Base-by-base conservation (phyloP, 2,329 filamentous ascomycete genomes). In the Aspergillus quadrilineatus region DNA sequence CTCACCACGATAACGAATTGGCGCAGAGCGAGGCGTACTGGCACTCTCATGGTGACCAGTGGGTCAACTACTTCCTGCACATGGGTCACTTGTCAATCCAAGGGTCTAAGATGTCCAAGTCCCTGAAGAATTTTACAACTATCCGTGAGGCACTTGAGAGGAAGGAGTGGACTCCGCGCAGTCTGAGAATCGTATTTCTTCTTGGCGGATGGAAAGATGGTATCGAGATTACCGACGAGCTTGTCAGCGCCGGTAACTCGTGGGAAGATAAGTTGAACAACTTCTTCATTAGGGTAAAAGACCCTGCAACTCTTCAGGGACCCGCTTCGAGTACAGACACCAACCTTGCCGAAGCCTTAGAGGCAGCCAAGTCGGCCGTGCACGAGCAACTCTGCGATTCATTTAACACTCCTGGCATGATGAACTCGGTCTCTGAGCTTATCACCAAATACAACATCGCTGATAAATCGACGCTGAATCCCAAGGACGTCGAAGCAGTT, bases 51-150 rank as follows among this genome's bases (percentile, higher is more conserved):
- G 57, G 46, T 53, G 74, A 79, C 43, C 90, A 90, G 58, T 96
- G 93, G 93, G 89, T 96, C 50, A 96, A 94, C 70, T 96, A 97
- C 76, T 97, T 97, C 76, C 71, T 97, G 14, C 93, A 97, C 70
- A 97, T 95, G 88, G 93, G 93, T 0, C 93, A 97, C 71, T 76
- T 97, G 47, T 89, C 87, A 5, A 97, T 97, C 56, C 85, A 88
- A 28, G 92, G 93, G 0, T 90, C 87, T 22, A 97, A 97, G 73
- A 97, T 97, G 93, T 93, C 89, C 56, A 97, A 97, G 74, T 91
- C 87, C 14, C 76, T 97, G 56, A 97, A 97, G 79, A 97, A 97
- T 73, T 97, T 97, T 73, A 91, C 91, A 41, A 96, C 93, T 0
- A 96, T 97, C 60, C 84, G 90, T 30, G 89, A 95, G 71, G 92